phyloP scores from a whole-genome alignment of 768 basidiomycete species.

The Boletus insuetus region DNA sequence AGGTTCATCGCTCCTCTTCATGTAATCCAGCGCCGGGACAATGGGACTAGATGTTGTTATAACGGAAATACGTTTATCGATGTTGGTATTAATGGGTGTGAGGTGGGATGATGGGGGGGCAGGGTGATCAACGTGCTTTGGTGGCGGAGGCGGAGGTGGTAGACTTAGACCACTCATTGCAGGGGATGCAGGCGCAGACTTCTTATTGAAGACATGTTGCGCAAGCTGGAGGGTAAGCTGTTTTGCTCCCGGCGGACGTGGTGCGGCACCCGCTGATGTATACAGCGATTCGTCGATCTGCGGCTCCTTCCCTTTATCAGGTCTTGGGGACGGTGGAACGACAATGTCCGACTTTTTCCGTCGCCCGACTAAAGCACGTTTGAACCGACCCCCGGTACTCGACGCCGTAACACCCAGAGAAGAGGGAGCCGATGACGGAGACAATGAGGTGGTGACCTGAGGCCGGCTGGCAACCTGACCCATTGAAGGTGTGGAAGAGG shows the following conservation, averaged over 20 bases:
- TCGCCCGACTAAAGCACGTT: slow-evolving; percentile 32
- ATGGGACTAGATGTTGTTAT: slow-evolving; percentile 55
- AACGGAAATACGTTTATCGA: slow-evolving; percentile 47
- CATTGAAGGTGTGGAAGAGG: slow-evolving; percentile 30
- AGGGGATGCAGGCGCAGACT: slow-evolving; percentile 32
- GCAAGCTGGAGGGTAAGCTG: slow-evolving; percentile 42
- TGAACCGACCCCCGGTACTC: slow-evolving; percentile 27
- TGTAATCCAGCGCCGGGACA: slow-evolving; percentile 55
- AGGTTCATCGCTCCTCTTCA: slow-evolving; percentile 40
- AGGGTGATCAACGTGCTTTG: slow-evolving; percentile 31
- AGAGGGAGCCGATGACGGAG: slow-evolving; percentile 29
- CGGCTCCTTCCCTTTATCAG: slow-evolving; percentile 19
- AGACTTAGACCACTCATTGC: slow-evolving; percentile 29
- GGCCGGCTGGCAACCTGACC: slow-evolving; percentile 36
- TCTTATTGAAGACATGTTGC: slow-evolving; percentile 47
- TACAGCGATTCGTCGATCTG: slow-evolving; percentile 18
- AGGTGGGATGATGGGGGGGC: slow-evolving; percentile 24
- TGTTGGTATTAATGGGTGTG: slow-evolving; percentile 17
- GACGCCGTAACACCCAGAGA: slow-evolving; percentile 19
- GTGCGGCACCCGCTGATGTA: slow-evolving; percentile 7
- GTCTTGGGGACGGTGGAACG: slow-evolving; percentile 20
- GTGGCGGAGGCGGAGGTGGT: slow-evolving; percentile 38
- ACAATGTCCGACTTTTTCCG: slow-evolving; percentile 32
- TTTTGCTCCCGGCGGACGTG: slow-evolving; percentile 29
- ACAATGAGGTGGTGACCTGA: slow-evolving; percentile 20